These are phyloP conservation scores for Angomonas desouzai DNA, from an alignment of 208 protist genomes.

Conservation along the genomic window DNA sequence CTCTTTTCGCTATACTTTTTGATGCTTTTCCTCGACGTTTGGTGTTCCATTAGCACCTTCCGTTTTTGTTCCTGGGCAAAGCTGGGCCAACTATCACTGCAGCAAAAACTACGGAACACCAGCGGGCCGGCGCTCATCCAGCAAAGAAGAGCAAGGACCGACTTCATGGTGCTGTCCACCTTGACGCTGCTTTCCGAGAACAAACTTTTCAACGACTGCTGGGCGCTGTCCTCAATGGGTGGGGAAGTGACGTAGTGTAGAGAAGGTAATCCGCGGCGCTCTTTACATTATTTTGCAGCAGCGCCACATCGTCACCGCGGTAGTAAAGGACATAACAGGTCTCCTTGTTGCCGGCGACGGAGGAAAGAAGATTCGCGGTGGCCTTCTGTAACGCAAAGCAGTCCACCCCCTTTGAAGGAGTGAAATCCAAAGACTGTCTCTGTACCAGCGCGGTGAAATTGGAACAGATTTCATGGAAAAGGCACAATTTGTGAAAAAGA, in stretches of 20 bases:
- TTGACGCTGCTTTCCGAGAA: conserved; percentile 1
- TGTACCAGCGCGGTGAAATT: background rate
- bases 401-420: too few relatives aligned
- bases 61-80: conserved; percentile 83
- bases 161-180: conserved; percentile 16
- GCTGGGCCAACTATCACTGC: conserved; percentile 55
- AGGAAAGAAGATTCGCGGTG: conserved; percentile 10
- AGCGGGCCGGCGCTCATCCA: conserved; percentile 65
- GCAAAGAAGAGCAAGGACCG: conserved; percentile 23
- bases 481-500: background rate
- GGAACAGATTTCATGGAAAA: background rate
- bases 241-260: conserved; percentile 76
- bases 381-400: conserved; percentile 2
- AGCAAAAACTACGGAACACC: conserved; percentile 82
- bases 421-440: too few relatives aligned
- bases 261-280: conserved; percentile 49
- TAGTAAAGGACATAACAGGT: conserved; percentile 84
- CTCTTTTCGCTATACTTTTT: background rate
- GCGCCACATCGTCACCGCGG: conserved; percentile 73
- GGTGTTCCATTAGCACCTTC: conserved; percentile 11
- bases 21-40: background rate
- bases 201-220: conserved; percentile 19
- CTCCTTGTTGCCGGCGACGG: conserved; percentile 58
- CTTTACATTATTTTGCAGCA: conserved; percentile 77
- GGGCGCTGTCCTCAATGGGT: conserved; percentile 44